Base-by-base conservation (phyloP, 1,284 basidiomycete species). In the Peniophora sp. region DNA sequence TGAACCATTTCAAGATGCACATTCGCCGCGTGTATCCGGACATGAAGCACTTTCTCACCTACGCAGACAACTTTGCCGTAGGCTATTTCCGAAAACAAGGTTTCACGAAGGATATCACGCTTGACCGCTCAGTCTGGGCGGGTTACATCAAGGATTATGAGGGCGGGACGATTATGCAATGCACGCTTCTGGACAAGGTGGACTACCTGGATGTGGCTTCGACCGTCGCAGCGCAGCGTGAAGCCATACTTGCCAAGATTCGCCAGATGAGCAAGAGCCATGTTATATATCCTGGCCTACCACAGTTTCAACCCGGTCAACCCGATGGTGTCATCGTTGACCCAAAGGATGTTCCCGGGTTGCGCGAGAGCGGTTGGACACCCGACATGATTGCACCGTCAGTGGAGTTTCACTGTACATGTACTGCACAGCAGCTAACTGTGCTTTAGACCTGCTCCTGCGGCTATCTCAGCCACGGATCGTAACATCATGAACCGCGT, bases 91-190 rank as follows among this genome's bases (percentile, higher is more conserved):
- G 95, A 65, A 99, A 99, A 68, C 96, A 98, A 70, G 95, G 96
- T 0, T 99, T 99, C 69, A 92, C 92, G 1, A 99, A 98, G 68
- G 95, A 99, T 57, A 97, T 99, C 58, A 89, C 86, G 0, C 80
- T 97, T 17, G 87, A 90, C 53, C 82, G 95, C 38, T 85, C 91
- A 2, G 77, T 89, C 2, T 99, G 97, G 97, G 95, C 96, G 1
- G 97, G 96, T 1, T 99, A 99, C 67, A 99, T 99, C 82, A 99
- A 99, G 68, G 97, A 99, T 66, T 99, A 99, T 68, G 97, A 99
- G 66, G 97, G 97, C 46, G 96, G 94, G n/a, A 99, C 97, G 45
- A 91, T 99, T 70, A 98, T 99, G 96, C 94, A 97, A 68, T 99
- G 97, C 64, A 89, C 87, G 3, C 90, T 99, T 90, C 71, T 99